Conservation (phyloP, 257 asterid genomes). For the Oldenlandia corymbosa region DNA sequence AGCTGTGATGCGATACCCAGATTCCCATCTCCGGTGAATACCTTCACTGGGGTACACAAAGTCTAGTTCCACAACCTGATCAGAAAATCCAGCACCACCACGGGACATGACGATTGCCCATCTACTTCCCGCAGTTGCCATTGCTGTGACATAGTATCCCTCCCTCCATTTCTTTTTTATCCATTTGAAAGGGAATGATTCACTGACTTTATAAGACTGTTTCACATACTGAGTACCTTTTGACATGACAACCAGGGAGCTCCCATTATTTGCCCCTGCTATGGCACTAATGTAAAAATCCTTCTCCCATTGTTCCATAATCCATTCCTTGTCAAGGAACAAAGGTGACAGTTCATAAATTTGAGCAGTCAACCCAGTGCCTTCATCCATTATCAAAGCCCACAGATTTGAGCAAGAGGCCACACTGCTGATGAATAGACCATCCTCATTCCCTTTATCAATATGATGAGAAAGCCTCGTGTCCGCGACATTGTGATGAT, state of each 20-base stretch:
- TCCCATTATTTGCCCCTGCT: conserved; percentile 62
- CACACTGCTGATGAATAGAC: conserved; percentile 60
- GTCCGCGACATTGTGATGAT: conserved; percentile 72
- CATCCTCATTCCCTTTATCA: conserved; percentile 69
- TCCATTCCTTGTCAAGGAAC: conserved; percentile 83
- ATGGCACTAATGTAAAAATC: conserved; percentile 58
- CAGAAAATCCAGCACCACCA: conserved; percentile 63
- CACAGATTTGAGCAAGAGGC: conserved; percentile 59
- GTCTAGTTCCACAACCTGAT: conserved; percentile 72
- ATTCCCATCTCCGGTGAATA: conserved; percentile 63
- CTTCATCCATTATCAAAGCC: conserved; percentile 89
- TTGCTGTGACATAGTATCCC: conserved; percentile 60
- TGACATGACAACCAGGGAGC: conserved; percentile 65
- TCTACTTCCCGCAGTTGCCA: conserved; percentile 60
- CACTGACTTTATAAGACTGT: conserved; percentile 68
- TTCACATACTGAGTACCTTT: conserved; percentile 61
- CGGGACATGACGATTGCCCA: conserved; percentile 77
- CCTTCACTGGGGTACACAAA: conserved; percentile 72
- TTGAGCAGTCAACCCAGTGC: conserved; percentile 64
- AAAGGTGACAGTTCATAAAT: conserved; percentile 51
- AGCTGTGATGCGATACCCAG: conserved; percentile 58
- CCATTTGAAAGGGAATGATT: conserved; percentile 72
- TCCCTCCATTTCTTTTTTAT: conserved; percentile 69
- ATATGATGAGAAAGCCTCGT: conserved; percentile 65
- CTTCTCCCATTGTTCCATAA: conserved; percentile 68